Evolutionary conservation across 192 early-diverging fungal genomes (phyloP), one percentile per base, ranked within the genome.

Genomic region (Lobosporangium transversale): DNA sequence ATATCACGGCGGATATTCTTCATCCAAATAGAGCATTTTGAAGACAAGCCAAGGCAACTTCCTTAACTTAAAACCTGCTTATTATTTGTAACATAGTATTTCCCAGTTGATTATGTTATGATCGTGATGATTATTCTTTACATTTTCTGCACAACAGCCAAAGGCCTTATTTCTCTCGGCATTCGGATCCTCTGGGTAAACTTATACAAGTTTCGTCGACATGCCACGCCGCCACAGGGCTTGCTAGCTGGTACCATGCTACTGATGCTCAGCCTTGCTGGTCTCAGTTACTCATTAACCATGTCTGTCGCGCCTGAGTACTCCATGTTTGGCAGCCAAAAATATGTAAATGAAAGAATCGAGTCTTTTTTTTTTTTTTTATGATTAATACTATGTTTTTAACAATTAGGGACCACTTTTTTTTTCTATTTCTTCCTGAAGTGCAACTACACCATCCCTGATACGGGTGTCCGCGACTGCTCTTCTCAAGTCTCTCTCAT

Each of bases 311-410:
- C 83, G 18, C 88, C 88, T 8, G 81, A 81, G n/a, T 89, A 89
- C 60, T 69, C 87, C 30, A 83, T 86, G 70, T 89, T 86, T 78
- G 88, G 88, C 14, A 83, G 82, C 44, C 88, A 89, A 58, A 76
- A 78, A 49, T 89, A 85, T 61, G 85, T 86, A 70, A 71, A 82
- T 2, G 27, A 7, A n/a, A n/a, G n/a, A n/a, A n/a, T n/a, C n/a
- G n/a, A n/a, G n/a, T n/a, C n/a, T n/a, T 33, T 53, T 63, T 30
- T 40, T 26, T 23, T 37, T 3, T 27, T 17, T 7, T 0, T 14
- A 17, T 69, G n/a, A 43, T 29, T 26, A 6, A 55, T 37, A 21
- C 7, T 42, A 12, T n/a, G n/a, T n/a, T n/a, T n/a, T n/a, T n/a
- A n/a, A n/a, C n/a, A n/a, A n/a, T n/a, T n/a, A n/a, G n/a, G n/a